Base-by-base conservation (phyloP, 345 rosid genomes). In the Moricandia moricandioides region DNA sequence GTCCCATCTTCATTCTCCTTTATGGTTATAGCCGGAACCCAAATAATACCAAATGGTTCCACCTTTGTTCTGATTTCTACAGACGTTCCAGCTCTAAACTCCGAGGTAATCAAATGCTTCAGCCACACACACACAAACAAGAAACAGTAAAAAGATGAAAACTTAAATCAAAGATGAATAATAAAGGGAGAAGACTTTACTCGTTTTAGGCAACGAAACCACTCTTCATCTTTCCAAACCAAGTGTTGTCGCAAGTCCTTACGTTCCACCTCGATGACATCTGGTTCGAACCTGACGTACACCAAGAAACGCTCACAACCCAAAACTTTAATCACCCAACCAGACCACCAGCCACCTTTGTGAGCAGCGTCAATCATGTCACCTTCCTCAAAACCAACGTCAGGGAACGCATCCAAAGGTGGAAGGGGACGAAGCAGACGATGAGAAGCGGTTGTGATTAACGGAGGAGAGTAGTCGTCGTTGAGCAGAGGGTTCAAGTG, bases 21-120 rank as follows among this genome's bases (percentile, higher is more conserved):
- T 30, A 90, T 73, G 9, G 83, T 83, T n/a, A 84, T 67, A 54
- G 85, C 91, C 68, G 90, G 93, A 70, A 71, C 69, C 96, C 96
- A 90, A 68, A 83, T 75, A 64, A 78, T 82, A 2, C 80, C 81
- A 0, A 75, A 68, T 33, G 37, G 55, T 71, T 69, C 79, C 14
- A 34, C 65, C 12, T 80, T 80, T 27, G 34, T 30, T 18, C 65
- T 83, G 7, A 84, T 83, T 80, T 90, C 91, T 11, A 87, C 83
- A 0, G 35, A 51, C 58, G 73, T 79, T 16, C 91, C 93, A 6
- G 84, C 73, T 83, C 89, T 78, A 73, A 79, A 86, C 56, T 58
- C 69, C 3, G 83, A 74, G 49, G 83, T 86, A 67, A 63, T 27
- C 39, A 80, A 45, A 80, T 78, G 66, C 93, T 87, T 81, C 75